Percentiles rank a stretch among this genome's conserved stretches.
These are phyloP conservation scores for Jatropha curcas DNA, from an alignment of 345 rosid species.

Conservation along the genomic window DNA sequence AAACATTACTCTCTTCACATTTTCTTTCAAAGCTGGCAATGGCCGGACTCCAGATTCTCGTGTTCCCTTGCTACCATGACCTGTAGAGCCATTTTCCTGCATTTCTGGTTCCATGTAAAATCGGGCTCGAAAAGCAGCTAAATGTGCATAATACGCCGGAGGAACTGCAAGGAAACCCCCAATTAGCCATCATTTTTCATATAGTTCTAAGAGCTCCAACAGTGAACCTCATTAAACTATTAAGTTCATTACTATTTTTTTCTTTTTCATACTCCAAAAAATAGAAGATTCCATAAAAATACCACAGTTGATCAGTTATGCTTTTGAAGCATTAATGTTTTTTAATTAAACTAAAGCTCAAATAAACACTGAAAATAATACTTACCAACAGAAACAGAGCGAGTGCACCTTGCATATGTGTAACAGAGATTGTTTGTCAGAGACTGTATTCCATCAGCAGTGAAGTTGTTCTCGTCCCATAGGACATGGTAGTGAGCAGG, in stretches of 20 bases:
- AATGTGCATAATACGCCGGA: constrained; percentile 95
- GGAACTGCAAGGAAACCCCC: constrained; percentile 59
- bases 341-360: neutral
- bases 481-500: constrained; percentile 99
- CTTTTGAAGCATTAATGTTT: neutral
- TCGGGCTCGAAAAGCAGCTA: constrained; percentile 96
- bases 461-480: constrained; percentile 98
- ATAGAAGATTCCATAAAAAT: neutral
- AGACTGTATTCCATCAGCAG: constrained; percentile 95
- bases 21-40: constrained; percentile 93
- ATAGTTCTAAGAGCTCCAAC: too few species aligned
- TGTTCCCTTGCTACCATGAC: constrained; percentile 34
- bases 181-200: neutral
- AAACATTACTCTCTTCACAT: constrained; percentile 97
- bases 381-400: constrained; percentile 93
- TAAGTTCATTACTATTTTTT: too few species aligned
- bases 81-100: constrained; percentile 67
- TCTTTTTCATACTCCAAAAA: neutral
- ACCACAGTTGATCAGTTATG: neutral
- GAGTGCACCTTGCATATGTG: constrained; percentile 95
- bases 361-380: neutral
- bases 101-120: constrained; percentile 92
- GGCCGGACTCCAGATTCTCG: constrained; percentile 74
- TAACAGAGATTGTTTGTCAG: constrained; percentile 94
- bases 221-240: too few species aligned